Evolutionary conservation across 345 rosid species (phyloP).

Genomic region (Gossypium stocksii): DNA sequence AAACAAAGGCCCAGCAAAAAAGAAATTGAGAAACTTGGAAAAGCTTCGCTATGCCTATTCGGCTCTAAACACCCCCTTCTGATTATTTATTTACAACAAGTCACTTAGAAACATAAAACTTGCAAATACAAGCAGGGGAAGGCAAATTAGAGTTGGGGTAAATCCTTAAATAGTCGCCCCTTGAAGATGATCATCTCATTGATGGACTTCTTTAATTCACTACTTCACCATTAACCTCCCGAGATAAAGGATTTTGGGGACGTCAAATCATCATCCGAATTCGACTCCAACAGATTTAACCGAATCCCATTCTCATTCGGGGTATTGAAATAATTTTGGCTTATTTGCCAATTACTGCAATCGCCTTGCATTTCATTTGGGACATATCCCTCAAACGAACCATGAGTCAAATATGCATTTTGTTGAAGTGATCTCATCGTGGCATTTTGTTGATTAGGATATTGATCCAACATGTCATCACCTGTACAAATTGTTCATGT

Average conservation of each 20-base stretch:
- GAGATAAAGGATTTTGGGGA: conserved; percentile 33
- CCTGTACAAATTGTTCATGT: conserved; percentile 20
- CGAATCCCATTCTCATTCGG: conserved; percentile 22
- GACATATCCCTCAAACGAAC: conserved; percentile 22
- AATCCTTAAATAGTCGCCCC: background rate
- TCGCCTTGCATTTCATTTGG: conserved; percentile 15
- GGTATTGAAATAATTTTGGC: conserved; percentile 8
- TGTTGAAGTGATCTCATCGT: conserved; percentile 30
- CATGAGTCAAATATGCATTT: conserved; percentile 22
- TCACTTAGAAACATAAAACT: background rate
- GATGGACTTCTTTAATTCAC: background rate
- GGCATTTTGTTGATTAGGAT: conserved; percentile 27
- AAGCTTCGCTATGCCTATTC: background rate
- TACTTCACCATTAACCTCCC: conserved; percentile 13
- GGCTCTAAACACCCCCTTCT: background rate
- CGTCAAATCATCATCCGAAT: conserved; percentile 39
- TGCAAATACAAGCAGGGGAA: background rate
- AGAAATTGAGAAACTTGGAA: background rate
- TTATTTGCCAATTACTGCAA: conserved; percentile 26
- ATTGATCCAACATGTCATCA: conserved; percentile 35
- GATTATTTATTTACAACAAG: background rate
- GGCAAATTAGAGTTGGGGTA: background rate
- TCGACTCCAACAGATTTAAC: conserved; percentile 38
- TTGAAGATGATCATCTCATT: background rate
- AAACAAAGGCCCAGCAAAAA: background rate